Evolutionary conservation across 2,329 filamentous ascomycete genomes (phyloP).

Genomic region (Phyllosticta capitalensis): DNA sequence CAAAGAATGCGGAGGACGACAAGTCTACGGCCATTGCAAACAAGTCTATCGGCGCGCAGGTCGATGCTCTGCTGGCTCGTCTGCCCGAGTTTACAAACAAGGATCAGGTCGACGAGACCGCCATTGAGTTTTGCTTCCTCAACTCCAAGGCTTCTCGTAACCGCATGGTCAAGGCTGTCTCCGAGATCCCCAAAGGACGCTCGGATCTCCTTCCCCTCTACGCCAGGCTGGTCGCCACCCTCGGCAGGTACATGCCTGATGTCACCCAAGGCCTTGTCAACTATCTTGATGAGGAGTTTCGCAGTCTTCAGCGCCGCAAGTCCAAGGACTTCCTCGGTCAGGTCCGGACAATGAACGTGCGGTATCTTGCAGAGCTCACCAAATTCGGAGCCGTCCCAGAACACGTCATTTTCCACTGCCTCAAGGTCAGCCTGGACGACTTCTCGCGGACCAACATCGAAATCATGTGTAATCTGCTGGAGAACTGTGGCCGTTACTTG

Average conservation of each 20-base stretch:
- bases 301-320: constrained; percentile 90
- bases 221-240: constrained; percentile 83
- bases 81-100: constrained; percentile 89
- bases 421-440: constrained; percentile 94
- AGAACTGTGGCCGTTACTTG: constrained; percentile 92
- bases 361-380: constrained; percentile 94
- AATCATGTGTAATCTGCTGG: constrained; percentile 89
- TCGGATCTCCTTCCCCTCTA: constrained; percentile 86
- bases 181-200: constrained; percentile 89
- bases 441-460: constrained; percentile 99
- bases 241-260: constrained; percentile 89
- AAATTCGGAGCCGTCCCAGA: constrained; percentile 98
- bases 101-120: constrained; percentile 82
- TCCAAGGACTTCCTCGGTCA: constrained; percentile 96
- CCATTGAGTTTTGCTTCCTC: constrained; percentile 94
- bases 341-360: constrained; percentile 85
- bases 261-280: constrained; percentile 85
- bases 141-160: constrained; percentile 98
- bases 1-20: constrained; percentile 60
- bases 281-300: constrained; percentile 92
- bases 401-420: constrained; percentile 96
- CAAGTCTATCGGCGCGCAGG: constrained; percentile 94
- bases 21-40: constrained; percentile 91
- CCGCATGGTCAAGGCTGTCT: constrained; percentile 80
- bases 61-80: constrained; percentile 77